Conservation (phyloP, 2,329 filamentous ascomycete species). For the Albophoma yamanashiensis region DNA sequence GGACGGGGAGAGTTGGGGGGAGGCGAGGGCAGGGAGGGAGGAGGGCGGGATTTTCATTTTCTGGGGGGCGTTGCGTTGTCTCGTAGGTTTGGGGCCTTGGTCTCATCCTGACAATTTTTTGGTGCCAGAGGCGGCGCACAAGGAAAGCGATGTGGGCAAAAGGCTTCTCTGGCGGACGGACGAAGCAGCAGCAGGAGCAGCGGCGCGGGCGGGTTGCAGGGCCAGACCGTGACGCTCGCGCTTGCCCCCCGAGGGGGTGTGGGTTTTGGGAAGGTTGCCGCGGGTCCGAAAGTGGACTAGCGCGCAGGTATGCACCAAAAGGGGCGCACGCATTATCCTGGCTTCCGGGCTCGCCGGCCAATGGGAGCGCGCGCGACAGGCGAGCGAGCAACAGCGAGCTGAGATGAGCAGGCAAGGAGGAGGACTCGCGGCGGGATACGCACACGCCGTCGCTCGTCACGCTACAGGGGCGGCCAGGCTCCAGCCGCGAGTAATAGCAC, state of each 20-base stretch:
- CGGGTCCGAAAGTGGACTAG: background rate
- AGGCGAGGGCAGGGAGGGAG: constrained; percentile 13
- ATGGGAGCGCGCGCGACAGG: background rate
- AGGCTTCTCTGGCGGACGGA: constrained; percentile 14
- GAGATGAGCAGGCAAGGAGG: background rate
- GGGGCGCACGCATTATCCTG: constrained; percentile 6
- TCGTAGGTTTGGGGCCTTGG: constrained; percentile 26
- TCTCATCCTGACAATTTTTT: constrained; percentile 28
- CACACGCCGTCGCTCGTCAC: background rate
- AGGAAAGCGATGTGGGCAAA: constrained; percentile 19
- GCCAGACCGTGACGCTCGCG: constrained; percentile 12
- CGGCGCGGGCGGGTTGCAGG: background rate
- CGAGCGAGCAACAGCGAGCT: background rate
- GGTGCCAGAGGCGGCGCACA: constrained; percentile 28
- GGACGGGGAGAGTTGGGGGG: constrained; percentile 10
- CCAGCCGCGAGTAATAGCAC: background rate
- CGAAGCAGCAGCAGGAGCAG: constrained; percentile 6
- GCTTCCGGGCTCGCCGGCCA: background rate
- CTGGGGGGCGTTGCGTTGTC: constrained; percentile 20
- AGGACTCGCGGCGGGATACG: background rate
- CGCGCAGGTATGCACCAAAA: background rate
- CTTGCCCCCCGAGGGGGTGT: constrained; percentile 4
- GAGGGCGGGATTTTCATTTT: constrained; percentile 18
- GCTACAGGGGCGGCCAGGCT: background rate
- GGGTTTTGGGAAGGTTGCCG: constrained; percentile 2